Percentiles rank a stretch among this genome's conserved stretches.
Conservation (phyloP, 805 yeast species). For the Helenozyma rhizophorensis region DNA sequence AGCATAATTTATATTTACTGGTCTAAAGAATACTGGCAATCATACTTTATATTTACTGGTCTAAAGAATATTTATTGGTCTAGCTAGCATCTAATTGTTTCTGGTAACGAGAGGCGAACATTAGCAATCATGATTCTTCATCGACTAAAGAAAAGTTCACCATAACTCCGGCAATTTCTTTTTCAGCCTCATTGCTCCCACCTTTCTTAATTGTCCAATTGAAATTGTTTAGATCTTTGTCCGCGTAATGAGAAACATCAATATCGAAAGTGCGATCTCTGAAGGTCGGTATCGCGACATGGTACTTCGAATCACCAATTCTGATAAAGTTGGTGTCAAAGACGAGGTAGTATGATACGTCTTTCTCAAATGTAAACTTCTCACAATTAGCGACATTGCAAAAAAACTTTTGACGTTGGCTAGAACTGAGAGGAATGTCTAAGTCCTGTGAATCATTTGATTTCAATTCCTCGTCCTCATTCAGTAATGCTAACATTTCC, state of each 20-base stretch:
- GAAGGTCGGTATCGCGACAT: slow-evolving; percentile 47
- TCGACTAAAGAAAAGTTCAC: slow-evolving; percentile 35
- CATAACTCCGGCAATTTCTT: slow-evolving; percentile 31
- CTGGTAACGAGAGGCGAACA: no score
- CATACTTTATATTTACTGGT: no score
- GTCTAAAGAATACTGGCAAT: no score
- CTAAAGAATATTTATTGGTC: no score
- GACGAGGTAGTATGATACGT: slow-evolving; percentile 40
- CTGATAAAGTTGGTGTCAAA: slow-evolving; percentile 54
- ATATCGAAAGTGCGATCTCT: slow-evolving; percentile 42
- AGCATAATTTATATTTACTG: no score
- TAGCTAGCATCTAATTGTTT: no score
- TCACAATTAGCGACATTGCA: slow-evolving; percentile 34
- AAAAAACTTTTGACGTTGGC: slow-evolving; percentile 43
- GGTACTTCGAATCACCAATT: slow-evolving; percentile 46
- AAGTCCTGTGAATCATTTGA: slow-evolving; percentile 17
- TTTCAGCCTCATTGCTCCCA: slow-evolving; percentile 29
- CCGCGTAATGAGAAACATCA: slow-evolving; percentile 39
- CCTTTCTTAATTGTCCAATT: slow-evolving; percentile 42
- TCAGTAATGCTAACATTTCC: neutral
- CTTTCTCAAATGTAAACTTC: slow-evolving; percentile 36
- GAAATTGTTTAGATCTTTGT: slow-evolving; percentile 41
- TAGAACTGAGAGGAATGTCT: slow-evolving; percentile 28
- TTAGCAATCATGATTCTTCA: no score
- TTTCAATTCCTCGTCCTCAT: slow-evolving; percentile 22